These are phyloP conservation scores for Phytophthora kernoviae DNA, from an alignment of 352 stramenopile genomes.

Conservation along the genomic window DNA sequence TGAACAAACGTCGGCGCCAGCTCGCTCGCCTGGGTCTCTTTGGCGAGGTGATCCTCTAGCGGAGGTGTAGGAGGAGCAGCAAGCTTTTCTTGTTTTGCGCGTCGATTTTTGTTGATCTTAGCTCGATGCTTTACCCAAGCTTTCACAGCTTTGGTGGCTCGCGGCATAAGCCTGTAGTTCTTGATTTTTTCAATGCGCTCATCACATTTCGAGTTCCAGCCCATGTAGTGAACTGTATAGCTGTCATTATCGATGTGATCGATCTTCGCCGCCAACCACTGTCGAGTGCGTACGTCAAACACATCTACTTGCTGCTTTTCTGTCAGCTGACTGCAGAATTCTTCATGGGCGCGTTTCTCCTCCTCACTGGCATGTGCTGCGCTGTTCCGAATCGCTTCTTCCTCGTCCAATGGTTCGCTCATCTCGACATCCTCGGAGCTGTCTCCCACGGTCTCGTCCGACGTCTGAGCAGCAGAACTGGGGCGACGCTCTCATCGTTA, in stretches of 20 bases:
- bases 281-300: slow-evolving; percentile 49
- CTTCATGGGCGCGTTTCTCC: slow-evolving; percentile 20
- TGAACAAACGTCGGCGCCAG: slow-evolving; percentile 56
- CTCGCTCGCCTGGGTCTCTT: slow-evolving; percentile 16
- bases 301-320: slow-evolving; percentile 61
- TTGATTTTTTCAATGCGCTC: slow-evolving; percentile 44
- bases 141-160: slow-evolving; percentile 33
- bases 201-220: slow-evolving; percentile 63
- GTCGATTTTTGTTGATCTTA: slow-evolving; percentile 49
- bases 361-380: slow-evolving; percentile 16
- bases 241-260: slow-evolving; percentile 31
- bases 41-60: slow-evolving; percentile 6
- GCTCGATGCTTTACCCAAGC: slow-evolving; percentile 52
- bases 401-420: slow-evolving; percentile 21
- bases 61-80: background rate
- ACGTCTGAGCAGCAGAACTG: slow-evolving; percentile 21
- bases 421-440: slow-evolving; percentile 44
- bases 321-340: slow-evolving; percentile 39
- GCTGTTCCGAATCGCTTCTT: slow-evolving; percentile 23
- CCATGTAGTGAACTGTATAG: slow-evolving; percentile 68
- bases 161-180: slow-evolving; percentile 47
- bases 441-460: slow-evolving; percentile 33
- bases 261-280: slow-evolving; percentile 70
- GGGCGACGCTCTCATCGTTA: background rate
- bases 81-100: slow-evolving; percentile 26